Conservation (phyloP, 257 asterid genomes). For the Orobanche coerulescens region DNA sequence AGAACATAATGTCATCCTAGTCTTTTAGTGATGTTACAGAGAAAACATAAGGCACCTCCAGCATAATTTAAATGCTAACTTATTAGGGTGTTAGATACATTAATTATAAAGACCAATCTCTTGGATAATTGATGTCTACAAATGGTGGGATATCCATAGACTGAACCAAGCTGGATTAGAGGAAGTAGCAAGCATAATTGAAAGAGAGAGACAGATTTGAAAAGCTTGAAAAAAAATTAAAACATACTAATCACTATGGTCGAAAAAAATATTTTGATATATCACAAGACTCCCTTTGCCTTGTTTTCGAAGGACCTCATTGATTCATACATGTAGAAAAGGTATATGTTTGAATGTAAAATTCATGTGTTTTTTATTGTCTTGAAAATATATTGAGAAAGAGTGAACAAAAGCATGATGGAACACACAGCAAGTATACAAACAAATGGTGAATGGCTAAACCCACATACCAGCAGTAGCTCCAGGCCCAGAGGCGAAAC, state of each 20-base stretch:
- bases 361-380: no score
- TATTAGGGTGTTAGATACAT: neutral
- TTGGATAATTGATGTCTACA: neutral
- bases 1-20: neutral
- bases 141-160: neutral
- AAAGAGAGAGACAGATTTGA: neutral
- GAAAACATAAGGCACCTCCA: neutral
- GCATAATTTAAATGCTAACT: slow-evolving; percentile 2
- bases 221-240: no score
- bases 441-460: slow-evolving; percentile 2
- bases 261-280: no score
- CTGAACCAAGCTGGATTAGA: neutral
- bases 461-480: slow-evolving; percentile 69
- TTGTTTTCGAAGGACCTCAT: no score
- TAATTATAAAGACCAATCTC: neutral
- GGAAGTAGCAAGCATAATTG: neutral
- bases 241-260: no score
- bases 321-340: no score
- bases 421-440: slow-evolving; percentile 9
- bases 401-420: neutral
- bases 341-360: no score
- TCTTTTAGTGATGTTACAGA: neutral
- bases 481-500: slow-evolving; percentile 71
- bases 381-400: no score
- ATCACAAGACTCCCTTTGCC: no score